Evolutionary conservation across 2,329 filamentous ascomycete species (phyloP).

Genomic region (Paraconiothyrium sp.): DNA sequence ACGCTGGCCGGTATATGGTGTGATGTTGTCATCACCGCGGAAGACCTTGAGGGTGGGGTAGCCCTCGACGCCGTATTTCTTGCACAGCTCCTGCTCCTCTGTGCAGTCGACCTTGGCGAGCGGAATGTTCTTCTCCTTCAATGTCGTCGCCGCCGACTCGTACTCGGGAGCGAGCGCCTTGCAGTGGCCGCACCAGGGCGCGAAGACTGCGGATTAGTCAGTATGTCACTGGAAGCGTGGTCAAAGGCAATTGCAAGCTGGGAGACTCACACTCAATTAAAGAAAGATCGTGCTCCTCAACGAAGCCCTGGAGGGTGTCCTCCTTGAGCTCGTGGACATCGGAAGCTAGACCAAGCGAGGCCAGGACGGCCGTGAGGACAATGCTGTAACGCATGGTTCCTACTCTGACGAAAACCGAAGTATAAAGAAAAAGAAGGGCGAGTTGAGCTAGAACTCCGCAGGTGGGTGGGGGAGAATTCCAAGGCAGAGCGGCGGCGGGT

Average conservation of each 20-base stretch:
- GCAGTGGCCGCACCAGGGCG: slow-evolving; percentile 98
- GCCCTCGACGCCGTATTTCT: slow-evolving; percentile 89
- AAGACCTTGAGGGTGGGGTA: slow-evolving; percentile 99
- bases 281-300: slow-evolving; percentile 86
- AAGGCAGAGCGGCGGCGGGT: slow-evolving; percentile 7
- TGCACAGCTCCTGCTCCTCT: slow-evolving; percentile 90
- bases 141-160: slow-evolving; percentile 82
- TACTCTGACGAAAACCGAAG: slow-evolving; percentile 5
- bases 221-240: slow-evolving; percentile 19
- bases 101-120: slow-evolving; percentile 95
- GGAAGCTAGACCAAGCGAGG: slow-evolving; percentile 72
- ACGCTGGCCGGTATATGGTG: slow-evolving; percentile 86
- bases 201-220: slow-evolving; percentile 74
- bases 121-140: slow-evolving; percentile 89
- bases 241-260: not conserved
- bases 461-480: slow-evolving; percentile 9
- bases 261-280: slow-evolving; percentile 84
- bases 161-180: slow-evolving; percentile 96
- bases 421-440: slow-evolving; percentile 8
- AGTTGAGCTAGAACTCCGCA: slow-evolving; percentile 4
- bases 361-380: slow-evolving; percentile 55
- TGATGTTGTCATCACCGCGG: slow-evolving; percentile 83
- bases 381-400: slow-evolving; percentile 47
- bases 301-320: slow-evolving; percentile 86
- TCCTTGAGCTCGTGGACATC: slow-evolving; percentile 87